A percentile compares a stretch with the other conserved stretches of the same genome.
phyloP scores from a whole-genome alignment of 768 basidiomycete genomes.

The Kwoniella heveanensis region DNA sequence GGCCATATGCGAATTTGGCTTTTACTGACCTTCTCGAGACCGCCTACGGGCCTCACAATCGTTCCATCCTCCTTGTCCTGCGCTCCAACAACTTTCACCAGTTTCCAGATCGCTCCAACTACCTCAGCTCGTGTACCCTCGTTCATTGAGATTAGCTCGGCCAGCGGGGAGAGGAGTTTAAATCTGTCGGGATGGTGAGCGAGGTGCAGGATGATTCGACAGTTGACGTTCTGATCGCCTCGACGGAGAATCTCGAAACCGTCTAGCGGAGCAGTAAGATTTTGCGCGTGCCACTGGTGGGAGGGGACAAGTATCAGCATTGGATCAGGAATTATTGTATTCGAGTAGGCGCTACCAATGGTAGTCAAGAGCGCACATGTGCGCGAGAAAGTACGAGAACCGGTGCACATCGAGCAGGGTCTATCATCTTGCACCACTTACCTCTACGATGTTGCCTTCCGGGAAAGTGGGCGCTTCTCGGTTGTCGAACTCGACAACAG shows the following conservation, averaged over 20 bases:
- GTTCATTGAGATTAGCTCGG: constrained; percentile 68
- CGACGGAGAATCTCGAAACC: constrained; percentile 82
- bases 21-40: constrained; percentile 48
- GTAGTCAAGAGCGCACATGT: too few species aligned
- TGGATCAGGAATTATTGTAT: too few species aligned
- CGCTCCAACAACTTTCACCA: constrained; percentile 81
- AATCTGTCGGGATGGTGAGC: constrained; percentile 86
- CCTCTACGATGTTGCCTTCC: constrained; percentile 88
- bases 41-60: constrained; percentile 45
- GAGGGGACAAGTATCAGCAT: constrained; percentile 34
- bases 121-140: constrained; percentile 82
- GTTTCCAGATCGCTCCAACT: constrained; percentile 84
- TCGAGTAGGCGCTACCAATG: too few species aligned
- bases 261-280: constrained; percentile 63
- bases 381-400: too few species aligned
- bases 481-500: constrained; percentile 79
- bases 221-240: constrained; percentile 75
- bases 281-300: constrained; percentile 55
- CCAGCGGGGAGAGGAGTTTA: constrained; percentile 72
- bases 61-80: constrained; percentile 61
- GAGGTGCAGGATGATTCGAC: constrained; percentile 80
- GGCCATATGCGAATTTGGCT: too few species aligned
- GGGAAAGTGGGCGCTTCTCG: constrained; percentile 77
- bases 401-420: too few species aligned
- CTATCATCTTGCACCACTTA: constrained; percentile 54